Base-by-base conservation (phyloP, 129 eudicot genomes). In the Pseudognaphalium luteoalbum region DNA sequence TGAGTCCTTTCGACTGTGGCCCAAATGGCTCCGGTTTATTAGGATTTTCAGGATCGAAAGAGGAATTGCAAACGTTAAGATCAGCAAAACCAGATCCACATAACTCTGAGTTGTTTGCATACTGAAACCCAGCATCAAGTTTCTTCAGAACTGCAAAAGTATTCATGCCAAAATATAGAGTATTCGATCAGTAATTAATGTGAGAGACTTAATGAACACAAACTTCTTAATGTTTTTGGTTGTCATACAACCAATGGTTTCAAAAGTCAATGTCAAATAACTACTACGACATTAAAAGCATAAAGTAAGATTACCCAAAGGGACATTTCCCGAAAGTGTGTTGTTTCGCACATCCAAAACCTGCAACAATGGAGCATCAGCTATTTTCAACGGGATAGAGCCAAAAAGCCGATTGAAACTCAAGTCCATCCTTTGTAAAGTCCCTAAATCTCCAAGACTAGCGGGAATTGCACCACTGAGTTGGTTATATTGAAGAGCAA, bases 391-490 rank as follows among this genome's bases (percentile, higher is more conserved):
- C 1, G 99, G 99, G 64, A 94, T 89, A 0, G 97, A 85, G 47
- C 99, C 99, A 42, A 89, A 94, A 29, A 94, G 86, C 33, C 66
- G 47, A 75, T 94, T 94, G n/a, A 76, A 91, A 74, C 97, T 91
- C 83, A 94, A 71, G 76, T 94, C 97, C 84, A 91, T 57, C 81
- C 97, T 86, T 10, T 68, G 85, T 78, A 94, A 57, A 73, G 81
- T 58, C 52, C 29, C 72, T 82, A 94, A 71, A 60, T 89, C 82
- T 29, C 99, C 99, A 50, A 94, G 78, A 52, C 88, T 78, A 29
- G 99, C 96, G 32, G 99, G 99, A 47, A 94, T 89, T 25, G 97
- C 96, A 42, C 97, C 99, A 12, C 84, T 86, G 47, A 94, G 76
- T 74, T 85, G 92, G 86, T 94, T 94, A 77, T 86, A 86, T 76